A percentile compares a stretch with the other conserved stretches of the same genome.
Conservation (phyloP, 2,329 filamentous ascomycete species). For the Ambrosiella cleistominuta region DNA sequence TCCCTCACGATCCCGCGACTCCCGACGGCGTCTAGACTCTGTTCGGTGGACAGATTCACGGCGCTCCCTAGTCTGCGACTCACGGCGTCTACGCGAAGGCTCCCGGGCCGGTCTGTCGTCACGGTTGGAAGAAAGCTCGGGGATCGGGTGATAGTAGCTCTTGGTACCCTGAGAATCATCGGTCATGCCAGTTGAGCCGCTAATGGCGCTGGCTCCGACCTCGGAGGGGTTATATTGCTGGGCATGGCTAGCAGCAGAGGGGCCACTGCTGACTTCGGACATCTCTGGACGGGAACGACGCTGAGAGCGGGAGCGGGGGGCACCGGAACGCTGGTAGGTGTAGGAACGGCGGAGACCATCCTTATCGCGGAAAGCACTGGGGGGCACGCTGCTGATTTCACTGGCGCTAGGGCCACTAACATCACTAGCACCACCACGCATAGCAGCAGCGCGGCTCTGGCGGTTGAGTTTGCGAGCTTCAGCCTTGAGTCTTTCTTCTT, state of each 20-base stretch:
- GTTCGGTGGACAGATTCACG: not conserved
- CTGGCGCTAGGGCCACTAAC: slow-evolving; percentile 5
- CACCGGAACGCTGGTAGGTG: slow-evolving; percentile 30
- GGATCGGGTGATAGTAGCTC: slow-evolving; percentile 38
- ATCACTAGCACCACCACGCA: slow-evolving; percentile 10
- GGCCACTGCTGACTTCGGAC: slow-evolving; percentile 15
- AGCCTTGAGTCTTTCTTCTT: slow-evolving; percentile 35
- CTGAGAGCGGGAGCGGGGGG: slow-evolving; percentile 14
- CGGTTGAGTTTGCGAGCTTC: slow-evolving; percentile 40
- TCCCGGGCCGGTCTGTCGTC: slow-evolving; percentile 10
- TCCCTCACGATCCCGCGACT: slow-evolving; percentile 2
- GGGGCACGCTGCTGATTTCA: not conserved
- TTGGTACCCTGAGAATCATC: slow-evolving; percentile 37
- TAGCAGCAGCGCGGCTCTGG: slow-evolving; percentile 24
- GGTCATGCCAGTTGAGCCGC: slow-evolving; percentile 13
- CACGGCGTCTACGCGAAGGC: slow-evolving; percentile 4
- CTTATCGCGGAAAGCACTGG: not conserved
- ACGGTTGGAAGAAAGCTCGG: slow-evolving; percentile 26
- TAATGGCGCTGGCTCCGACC: slow-evolving; percentile 9
- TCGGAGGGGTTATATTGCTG: not conserved
- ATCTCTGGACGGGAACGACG: slow-evolving; percentile 18
- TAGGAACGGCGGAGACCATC: slow-evolving; percentile 29
- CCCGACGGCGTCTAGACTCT: not conserved
- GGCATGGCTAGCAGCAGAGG: not conserved
- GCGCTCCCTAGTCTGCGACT: slow-evolving; percentile 1